Base-by-base conservation (phyloP, 768 basidiomycete genomes). In the Lepiota brunneoincarnata region DNA sequence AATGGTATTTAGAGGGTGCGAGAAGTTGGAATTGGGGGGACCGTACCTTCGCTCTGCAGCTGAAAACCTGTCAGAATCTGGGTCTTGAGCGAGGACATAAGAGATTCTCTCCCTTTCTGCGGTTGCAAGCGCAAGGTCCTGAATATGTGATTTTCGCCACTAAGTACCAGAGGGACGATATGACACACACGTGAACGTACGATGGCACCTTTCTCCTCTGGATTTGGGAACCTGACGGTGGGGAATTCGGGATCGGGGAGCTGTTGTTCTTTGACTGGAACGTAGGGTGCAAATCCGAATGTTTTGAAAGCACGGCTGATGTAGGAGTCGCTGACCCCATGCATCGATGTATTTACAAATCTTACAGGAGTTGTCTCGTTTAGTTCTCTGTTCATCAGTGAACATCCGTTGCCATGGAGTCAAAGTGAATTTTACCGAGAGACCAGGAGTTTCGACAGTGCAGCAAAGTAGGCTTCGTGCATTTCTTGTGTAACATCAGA, bases 311-410 rank as follows among this genome's bases (percentile, higher is more conserved):
- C 86, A 46, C 72, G 66, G 6, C 67, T 68, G 37, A 83, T 75
- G 60, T 87, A 87, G 4, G 73, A 68, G 65, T 93, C 79, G 59
- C 91, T 84, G 49, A 95, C 93, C 0, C 93, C 93, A 61, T 95
- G 93, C 88, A 95, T 86, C 0, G 92, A 88, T 0, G 93, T 95
- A 63, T 92, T 91, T 17, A 91, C 87, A 59, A 94, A 91, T 59
- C 75, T 80, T 57, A 86, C 54, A 4, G 69, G 35, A 1, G 70
- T 63, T 4, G 61, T 58, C 0, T 68, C 58, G 58, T 81, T 84
- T 21, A 75, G 54, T 44, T 57, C 36, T 40, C 72, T 77, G 51
- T 45, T 23, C 17, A 31, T 31, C 12, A 17, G 23, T 37, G n/a
- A 34, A 54, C n/a, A n/a, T 54, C 50, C 44, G 40, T 10, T 24